Evolutionary conservation across 306 rosid species (phyloP).

Genomic region (Vigna reflexopilosa): DNA sequence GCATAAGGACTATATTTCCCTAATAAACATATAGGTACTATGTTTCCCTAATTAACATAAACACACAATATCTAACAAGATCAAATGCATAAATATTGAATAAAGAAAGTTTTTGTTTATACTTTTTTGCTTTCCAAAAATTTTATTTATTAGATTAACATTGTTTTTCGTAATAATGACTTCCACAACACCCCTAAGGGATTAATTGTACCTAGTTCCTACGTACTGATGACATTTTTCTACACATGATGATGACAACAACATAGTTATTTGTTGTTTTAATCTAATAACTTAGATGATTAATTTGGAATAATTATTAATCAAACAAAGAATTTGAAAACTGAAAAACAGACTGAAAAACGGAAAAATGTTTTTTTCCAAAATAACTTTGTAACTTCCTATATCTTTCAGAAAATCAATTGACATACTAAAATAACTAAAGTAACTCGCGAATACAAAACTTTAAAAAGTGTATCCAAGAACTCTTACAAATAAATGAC

Average conservation of each 20-base stretch:
- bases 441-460: neutral
- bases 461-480: neutral
- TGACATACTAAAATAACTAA: neutral
- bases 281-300: neutral
- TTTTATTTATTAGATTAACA: neutral
- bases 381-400: neutral
- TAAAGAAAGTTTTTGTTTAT: neutral
- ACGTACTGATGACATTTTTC: neutral
- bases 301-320: neutral
- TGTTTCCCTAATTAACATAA: too few relatives aligned
- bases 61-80: neutral
- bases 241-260: neutral
- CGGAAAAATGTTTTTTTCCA: neutral
- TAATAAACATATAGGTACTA: too few relatives aligned
- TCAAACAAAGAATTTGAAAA: neutral
- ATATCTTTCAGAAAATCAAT: neutral
- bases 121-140: neutral
- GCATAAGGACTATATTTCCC: too few relatives aligned
- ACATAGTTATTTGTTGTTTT: neutral
- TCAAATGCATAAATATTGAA: conserved; percentile 9
- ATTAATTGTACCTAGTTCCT: neutral
- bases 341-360: neutral
- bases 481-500: neutral
- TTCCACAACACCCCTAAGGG: neutral
- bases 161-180: neutral